These are phyloP conservation scores for Dryas integrifolia DNA, from an alignment of 331 rosid genomes.

Conservation along the genomic window DNA sequence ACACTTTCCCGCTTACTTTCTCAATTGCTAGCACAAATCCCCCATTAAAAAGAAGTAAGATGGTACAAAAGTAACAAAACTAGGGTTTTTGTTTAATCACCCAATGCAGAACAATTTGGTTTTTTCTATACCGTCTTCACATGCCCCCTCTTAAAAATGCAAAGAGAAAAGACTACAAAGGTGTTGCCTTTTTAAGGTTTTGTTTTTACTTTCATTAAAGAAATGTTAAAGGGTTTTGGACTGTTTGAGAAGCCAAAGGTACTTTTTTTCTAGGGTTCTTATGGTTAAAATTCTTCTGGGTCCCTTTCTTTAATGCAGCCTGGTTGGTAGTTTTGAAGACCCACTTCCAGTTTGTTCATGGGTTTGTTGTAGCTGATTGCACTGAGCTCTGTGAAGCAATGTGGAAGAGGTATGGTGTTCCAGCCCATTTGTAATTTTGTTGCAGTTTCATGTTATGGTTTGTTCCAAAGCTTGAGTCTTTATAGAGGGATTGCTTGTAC, in stretches of 20 bases:
- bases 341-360: slow-evolving; percentile 39
- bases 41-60: slow-evolving; percentile 38
- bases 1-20: slow-evolving; percentile 54
- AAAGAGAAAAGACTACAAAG: slow-evolving; percentile 35
- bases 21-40: slow-evolving; percentile 25
- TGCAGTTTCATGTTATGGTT: slow-evolving; percentile 18
- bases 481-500: slow-evolving; percentile 21
- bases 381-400: slow-evolving; percentile 20
- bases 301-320: slow-evolving; percentile 61
- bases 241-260: slow-evolving; percentile 12
- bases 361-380: slow-evolving; percentile 36
- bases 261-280: slow-evolving; percentile 33
- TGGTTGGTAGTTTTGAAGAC: slow-evolving; percentile 40
- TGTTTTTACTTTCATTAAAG: background rate
- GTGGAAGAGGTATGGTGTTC: slow-evolving; percentile 27
- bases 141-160: slow-evolving; percentile 32
- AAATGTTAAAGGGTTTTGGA: background rate
- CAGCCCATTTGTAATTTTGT: background rate
- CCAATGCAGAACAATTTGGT: slow-evolving; percentile 27
- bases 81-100: slow-evolving; percentile 15
- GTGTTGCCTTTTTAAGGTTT: slow-evolving; percentile 23
- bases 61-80: background rate
- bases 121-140: slow-evolving; percentile 39
- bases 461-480: slow-evolving; percentile 33
- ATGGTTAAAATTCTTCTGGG: slow-evolving; percentile 39